Percentiles rank a stretch among this genome's conserved stretches.
Evolutionary conservation across 371 early-diverging fungal genomes (phyloP).

Genomic region (Circinella umbellata): DNA sequence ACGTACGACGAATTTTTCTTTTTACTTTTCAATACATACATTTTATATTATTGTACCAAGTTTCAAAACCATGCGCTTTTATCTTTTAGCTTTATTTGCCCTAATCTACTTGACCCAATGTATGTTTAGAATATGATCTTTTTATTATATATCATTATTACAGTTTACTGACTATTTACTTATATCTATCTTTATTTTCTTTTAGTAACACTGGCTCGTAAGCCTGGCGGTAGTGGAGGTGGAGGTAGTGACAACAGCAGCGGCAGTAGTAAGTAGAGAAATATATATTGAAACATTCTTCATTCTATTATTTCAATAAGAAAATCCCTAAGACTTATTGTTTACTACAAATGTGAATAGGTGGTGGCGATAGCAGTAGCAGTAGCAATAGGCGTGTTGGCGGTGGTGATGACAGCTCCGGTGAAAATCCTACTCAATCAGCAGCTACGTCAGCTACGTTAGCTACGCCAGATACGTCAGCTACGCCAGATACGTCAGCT

Average conservation of each 20-base stretch:
- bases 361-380: neutral
- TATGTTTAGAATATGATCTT: neutral
- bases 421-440: neutral
- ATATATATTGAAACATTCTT: too few relatives aligned
- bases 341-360: neutral
- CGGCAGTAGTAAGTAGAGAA: neutral
- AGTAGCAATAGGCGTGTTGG: too few relatives aligned
- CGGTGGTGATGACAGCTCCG: neutral
- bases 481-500: too few relatives aligned
- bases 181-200: neutral
- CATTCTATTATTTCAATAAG: too few relatives aligned
- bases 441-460: too few relatives aligned
- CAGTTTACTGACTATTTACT: neutral
- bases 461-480: too few relatives aligned
- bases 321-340: too few relatives aligned
- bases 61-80: neutral
- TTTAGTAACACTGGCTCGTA: neutral
- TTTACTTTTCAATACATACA: neutral
- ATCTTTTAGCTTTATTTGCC: neutral
- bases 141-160: neutral
- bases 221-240: too few relatives aligned
- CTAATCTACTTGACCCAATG: constrained; percentile 1
- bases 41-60: neutral
- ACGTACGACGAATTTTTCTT: too few relatives aligned
- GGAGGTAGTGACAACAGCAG: neutral